Percentiles rank a stretch among this genome's conserved stretches.
phyloP scores from a whole-genome alignment of 495 filamentous ascomycete species.

The Amphirosellinia nigrospora region DNA sequence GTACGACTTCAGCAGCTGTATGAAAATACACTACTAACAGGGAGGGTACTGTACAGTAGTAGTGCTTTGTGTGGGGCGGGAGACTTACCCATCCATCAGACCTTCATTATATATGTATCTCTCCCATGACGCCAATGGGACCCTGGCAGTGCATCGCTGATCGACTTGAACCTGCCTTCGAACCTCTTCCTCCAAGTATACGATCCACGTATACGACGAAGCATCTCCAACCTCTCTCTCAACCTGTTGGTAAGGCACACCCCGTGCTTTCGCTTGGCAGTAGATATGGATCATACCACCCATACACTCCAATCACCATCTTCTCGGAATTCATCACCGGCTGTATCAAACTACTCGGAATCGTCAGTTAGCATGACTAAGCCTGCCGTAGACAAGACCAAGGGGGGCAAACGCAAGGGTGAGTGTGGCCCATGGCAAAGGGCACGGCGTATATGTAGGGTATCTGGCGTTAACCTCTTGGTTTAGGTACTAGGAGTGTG shows the following conservation, averaged over 20 bases:
- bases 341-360: constrained; percentile 20
- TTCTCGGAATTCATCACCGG: constrained; percentile 23
- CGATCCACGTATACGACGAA: constrained; percentile 5
- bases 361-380: constrained; percentile 26
- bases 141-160: constrained; percentile 22
- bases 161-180: constrained; percentile 17
- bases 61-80: constrained; percentile 18
- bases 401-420: constrained; percentile 31
- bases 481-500: constrained; percentile 68
- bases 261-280: background rate
- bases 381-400: constrained; percentile 15
- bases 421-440: background rate
- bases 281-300: constrained; percentile 21
- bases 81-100: constrained; percentile 18
- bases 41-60: too few relatives aligned
- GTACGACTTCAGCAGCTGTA: constrained; percentile 21
- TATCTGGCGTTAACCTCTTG: background rate
- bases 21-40: constrained; percentile 17
- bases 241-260: background rate
- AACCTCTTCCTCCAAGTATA: constrained; percentile 17
- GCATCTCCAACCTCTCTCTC: background rate
- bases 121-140: constrained; percentile 28
- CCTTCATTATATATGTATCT: constrained; percentile 31
- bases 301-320: constrained; percentile 19
- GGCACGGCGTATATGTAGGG: background rate